Evolutionary conservation across 768 basidiomycete genomes (phyloP).

Genomic region (Lactifluus echinatus): DNA sequence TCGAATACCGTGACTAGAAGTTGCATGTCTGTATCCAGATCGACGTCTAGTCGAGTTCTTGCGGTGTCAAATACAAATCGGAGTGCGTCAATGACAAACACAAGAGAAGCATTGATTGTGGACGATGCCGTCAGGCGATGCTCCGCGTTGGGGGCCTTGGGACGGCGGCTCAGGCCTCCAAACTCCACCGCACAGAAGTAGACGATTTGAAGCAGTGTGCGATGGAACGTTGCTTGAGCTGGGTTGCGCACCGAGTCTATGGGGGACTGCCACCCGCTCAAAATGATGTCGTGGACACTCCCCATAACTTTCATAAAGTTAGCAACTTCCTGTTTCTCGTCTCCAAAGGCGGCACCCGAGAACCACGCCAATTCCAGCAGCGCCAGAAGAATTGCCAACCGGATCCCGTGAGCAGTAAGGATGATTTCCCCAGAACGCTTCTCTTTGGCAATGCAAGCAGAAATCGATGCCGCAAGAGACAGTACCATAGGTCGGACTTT

Average conservation of each 20-base stretch:
- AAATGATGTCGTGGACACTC: conserved; percentile 55
- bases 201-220: conserved; percentile 65
- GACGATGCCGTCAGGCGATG: conserved; percentile 51
- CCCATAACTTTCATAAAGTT: conserved; percentile 54
- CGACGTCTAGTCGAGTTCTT: conserved; percentile 43
- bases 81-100: conserved; percentile 58
- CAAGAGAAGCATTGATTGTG: conserved; percentile 53
- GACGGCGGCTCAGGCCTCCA: conserved; percentile 39
- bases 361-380: conserved; percentile 80
- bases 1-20: conserved; percentile 76
- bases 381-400: conserved; percentile 64
- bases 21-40: conserved; percentile 75
- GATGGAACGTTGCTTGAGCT: conserved; percentile 65
- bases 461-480: conserved; percentile 51
- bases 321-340: conserved; percentile 38
- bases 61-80: conserved; percentile 60
- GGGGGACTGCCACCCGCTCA: conserved; percentile 69
- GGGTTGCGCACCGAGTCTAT: conserved; percentile 61
- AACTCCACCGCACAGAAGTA: conserved; percentile 69
- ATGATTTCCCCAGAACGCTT: conserved; percentile 75
- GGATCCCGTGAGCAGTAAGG: conserved; percentile 66
- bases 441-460: conserved; percentile 59
- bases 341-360: conserved; percentile 40
- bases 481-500: conserved; percentile 48
- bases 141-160: conserved; percentile 47